Conservation (phyloP, 1,284 basidiomycete species). For the Puccinia novopanici region DNA sequence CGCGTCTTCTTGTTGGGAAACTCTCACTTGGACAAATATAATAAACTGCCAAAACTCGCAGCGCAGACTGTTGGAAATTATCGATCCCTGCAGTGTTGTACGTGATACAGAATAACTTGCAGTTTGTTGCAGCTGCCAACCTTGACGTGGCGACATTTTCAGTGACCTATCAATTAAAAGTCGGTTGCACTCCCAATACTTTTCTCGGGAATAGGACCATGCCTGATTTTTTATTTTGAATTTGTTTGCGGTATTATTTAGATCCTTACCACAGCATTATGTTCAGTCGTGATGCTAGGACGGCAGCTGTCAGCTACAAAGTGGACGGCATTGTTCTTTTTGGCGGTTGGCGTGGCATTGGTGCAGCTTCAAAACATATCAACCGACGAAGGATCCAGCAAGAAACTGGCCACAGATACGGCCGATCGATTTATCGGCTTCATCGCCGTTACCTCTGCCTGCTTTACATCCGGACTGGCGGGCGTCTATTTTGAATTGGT, state of each 20-base stretch:
- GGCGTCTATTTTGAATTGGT: slow-evolving; percentile 99
- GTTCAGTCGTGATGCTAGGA: slow-evolving; percentile 85
- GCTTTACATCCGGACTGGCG: slow-evolving; percentile 98
- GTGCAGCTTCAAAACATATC: slow-evolving; percentile 76
- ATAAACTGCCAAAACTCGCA: slow-evolving; percentile 65
- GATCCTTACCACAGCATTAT: slow-evolving; percentile 92
- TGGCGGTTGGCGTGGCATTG: slow-evolving; percentile 86
- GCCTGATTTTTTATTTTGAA: not conserved
- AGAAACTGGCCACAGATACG: slow-evolving; percentile 39
- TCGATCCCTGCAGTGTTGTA: slow-evolving; percentile 95
- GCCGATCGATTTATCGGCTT: slow-evolving; percentile 73
- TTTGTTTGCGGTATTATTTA: slow-evolving; percentile 58
- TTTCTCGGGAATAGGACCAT: not conserved
- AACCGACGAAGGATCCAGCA: slow-evolving; percentile 47
- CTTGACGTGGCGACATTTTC: slow-evolving; percentile 92
- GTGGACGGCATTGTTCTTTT: slow-evolving; percentile 79
- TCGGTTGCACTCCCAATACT: not conserved
- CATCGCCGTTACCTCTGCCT: slow-evolving; percentile 80
- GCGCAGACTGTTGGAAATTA: slow-evolving; percentile 90
- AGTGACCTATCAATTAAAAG: slow-evolving; percentile 59
- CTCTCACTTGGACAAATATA: slow-evolving; percentile 59
- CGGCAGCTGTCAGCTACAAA: slow-evolving; percentile 73
- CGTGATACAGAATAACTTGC: slow-evolving; percentile 92
- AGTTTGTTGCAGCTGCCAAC: slow-evolving; percentile 90
- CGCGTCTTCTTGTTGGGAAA: not conserved